Conservation (phyloP, 306 rosid species). For the Glycine soja region DNA sequence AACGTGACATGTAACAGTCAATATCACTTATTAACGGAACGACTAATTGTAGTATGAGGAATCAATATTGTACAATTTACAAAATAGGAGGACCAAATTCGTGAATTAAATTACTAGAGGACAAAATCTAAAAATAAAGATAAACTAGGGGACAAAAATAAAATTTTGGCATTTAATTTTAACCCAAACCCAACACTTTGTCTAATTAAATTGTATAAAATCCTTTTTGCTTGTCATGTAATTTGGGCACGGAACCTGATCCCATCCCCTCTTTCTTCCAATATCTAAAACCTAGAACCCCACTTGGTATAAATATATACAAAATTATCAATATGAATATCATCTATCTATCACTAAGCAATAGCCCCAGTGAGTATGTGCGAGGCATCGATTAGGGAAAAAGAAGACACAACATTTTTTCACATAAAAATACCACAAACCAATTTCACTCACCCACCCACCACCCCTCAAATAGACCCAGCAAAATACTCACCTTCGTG, state of each 20-base stretch:
- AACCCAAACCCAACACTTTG: neutral
- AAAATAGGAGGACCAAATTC: too few relatives aligned
- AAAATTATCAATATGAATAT: neutral
- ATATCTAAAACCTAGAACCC: constrained; percentile 52
- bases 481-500: constrained; percentile 48
- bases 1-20: too few relatives aligned
- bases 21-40: too few relatives aligned
- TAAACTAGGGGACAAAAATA: too few relatives aligned
- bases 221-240: neutral
- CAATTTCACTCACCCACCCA: constrained; percentile 43
- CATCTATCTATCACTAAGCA: constrained; percentile 34
- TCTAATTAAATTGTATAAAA: neutral
- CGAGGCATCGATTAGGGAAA: constrained; percentile 51
- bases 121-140: too few relatives aligned
- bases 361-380: constrained; percentile 11
- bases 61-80: too few relatives aligned
- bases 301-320: constrained; percentile 19
- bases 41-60: too few relatives aligned
- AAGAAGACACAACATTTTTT: constrained; percentile 37
- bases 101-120: too few relatives aligned
- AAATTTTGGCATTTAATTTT: too few relatives aligned
- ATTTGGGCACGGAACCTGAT: constrained; percentile 68
- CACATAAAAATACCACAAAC: constrained; percentile 43
- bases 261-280: constrained; percentile 32
- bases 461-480: constrained; percentile 44